phyloP scores from a whole-genome alignment of 2,329 filamentous ascomycete species.

The Curvularia sp. region DNA sequence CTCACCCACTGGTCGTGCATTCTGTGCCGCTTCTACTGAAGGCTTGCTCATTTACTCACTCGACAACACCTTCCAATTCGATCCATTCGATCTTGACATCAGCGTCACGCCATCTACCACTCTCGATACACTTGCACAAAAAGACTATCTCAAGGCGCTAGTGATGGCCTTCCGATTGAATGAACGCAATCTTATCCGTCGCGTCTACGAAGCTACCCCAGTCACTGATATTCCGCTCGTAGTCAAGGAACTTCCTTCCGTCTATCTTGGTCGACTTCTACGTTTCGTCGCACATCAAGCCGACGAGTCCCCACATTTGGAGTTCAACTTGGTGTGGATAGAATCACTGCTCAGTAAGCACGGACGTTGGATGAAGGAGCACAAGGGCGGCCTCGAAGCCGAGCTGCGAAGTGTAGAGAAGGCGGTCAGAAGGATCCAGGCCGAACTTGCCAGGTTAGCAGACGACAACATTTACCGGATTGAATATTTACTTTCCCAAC shows the following conservation, averaged over 20 bases:
- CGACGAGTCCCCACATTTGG: slow-evolving; percentile 89
- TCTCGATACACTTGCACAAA: slow-evolving; percentile 72
- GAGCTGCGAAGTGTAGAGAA: slow-evolving; percentile 84
- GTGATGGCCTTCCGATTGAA: slow-evolving; percentile 98
- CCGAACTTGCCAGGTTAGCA: slow-evolving; percentile 80
- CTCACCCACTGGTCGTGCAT: slow-evolving; percentile 84
- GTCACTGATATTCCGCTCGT: slow-evolving; percentile 76
- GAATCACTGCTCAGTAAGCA: slow-evolving; percentile 81
- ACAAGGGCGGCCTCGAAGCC: slow-evolving; percentile 78
- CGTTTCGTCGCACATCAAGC: slow-evolving; percentile 87
- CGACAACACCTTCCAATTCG: slow-evolving; percentile 83
- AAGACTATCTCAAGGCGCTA: slow-evolving; percentile 87
- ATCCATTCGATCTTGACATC: slow-evolving; percentile 95
- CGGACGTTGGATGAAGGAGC: slow-evolving; percentile 82
- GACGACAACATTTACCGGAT: slow-evolving; percentile 91
- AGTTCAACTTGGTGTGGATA: slow-evolving; percentile 94
- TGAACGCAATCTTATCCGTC: slow-evolving; percentile 78
- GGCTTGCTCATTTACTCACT: slow-evolving; percentile 92
- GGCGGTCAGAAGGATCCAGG: slow-evolving; percentile 78
- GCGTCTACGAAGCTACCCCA: slow-evolving; percentile 85
- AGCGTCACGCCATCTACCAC: slow-evolving; percentile 83
- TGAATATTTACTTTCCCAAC: slow-evolving; percentile 75
- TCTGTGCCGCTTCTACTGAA: slow-evolving; percentile 95
- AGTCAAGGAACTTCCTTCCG: slow-evolving; percentile 77
- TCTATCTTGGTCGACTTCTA: slow-evolving; percentile 85